phyloP scores from a whole-genome alignment of 169 alveolate species.

The Cryptosporidium muris region DNA sequence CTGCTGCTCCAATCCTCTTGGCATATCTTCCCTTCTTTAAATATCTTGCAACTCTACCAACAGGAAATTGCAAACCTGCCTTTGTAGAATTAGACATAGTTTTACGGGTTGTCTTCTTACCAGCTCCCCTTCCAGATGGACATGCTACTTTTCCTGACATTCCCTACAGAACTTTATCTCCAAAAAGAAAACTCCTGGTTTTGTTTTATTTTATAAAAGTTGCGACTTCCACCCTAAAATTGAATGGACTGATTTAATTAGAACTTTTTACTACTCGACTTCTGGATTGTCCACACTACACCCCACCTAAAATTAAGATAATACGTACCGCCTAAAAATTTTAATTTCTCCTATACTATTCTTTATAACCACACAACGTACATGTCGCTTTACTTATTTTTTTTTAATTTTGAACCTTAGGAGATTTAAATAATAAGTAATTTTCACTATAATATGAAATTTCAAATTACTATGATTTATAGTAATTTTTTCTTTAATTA shows the following conservation, averaged over 20 bases:
- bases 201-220: constrained; percentile 24
- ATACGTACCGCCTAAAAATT: too few species aligned
- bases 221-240: constrained; percentile 69
- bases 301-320: background rate
- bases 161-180: constrained; percentile 35
- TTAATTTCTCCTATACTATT: too few species aligned
- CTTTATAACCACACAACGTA: too few species aligned
- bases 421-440: too few species aligned
- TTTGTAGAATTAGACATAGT: constrained; percentile 93
- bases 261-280: constrained; percentile 27
- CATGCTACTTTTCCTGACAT: constrained; percentile 80
- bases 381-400: too few species aligned
- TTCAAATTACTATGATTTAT: too few species aligned
- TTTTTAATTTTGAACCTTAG: too few species aligned
- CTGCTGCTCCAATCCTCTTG: constrained; percentile 98
- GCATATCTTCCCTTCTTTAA: constrained; percentile 96
- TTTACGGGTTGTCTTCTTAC: constrained; percentile 77
- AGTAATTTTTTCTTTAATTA: too few species aligned
- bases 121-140: constrained; percentile 82
- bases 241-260: constrained; percentile 56
- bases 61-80: constrained; percentile 99
- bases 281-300: constrained; percentile 57
- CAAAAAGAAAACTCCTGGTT: constrained; percentile 17
- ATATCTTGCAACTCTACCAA: constrained; percentile 97
- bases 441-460: too few species aligned